Conservation (phyloP, 208 protist genomes). For the Crithidia thermophila region DNA sequence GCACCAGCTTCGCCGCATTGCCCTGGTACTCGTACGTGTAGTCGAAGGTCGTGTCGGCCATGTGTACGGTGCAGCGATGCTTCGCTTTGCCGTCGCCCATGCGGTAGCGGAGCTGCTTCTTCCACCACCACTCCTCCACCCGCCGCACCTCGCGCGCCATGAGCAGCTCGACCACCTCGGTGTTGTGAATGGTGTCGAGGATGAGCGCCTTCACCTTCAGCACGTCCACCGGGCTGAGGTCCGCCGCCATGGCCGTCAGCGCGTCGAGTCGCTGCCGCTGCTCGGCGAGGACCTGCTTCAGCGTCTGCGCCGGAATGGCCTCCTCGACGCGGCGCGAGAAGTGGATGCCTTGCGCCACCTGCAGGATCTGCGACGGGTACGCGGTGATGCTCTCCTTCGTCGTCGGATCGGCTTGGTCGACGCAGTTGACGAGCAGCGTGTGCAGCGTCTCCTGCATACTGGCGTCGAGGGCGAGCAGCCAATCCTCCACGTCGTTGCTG, state of each 20-base stretch:
- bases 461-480: constrained; percentile 90
- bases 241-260: constrained; percentile 64
- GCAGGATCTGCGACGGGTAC: constrained; percentile 92
- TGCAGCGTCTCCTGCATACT: constrained; percentile 89
- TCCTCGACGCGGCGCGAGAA: constrained; percentile 78
- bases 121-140: constrained; percentile 94
- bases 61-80: constrained; percentile 79
- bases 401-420: constrained; percentile 49
- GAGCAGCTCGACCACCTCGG: constrained; percentile 93
- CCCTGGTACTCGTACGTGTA: constrained; percentile 98
- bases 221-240: constrained; percentile 48
- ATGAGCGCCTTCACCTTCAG: constrained; percentile 95
- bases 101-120: constrained; percentile 97
- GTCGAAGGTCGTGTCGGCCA: constrained; percentile 94
- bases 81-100: constrained; percentile 38
- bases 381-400: constrained; percentile 36
- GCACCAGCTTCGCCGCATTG: constrained; percentile 93
- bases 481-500: constrained; percentile 92
- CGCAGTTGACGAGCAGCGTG: constrained; percentile 63
- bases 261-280: constrained; percentile 58
- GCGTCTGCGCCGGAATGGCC: constrained; percentile 42
- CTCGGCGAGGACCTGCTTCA: constrained; percentile 37
- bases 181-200: constrained; percentile 96
- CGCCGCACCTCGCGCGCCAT: constrained; percentile 42
- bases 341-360: constrained; percentile 85